Percentiles rank a stretch among this genome's conserved stretches.
phyloP scores from a whole-genome alignment of 2,329 filamentous ascomycete genomes.

The Phoma sp. region DNA sequence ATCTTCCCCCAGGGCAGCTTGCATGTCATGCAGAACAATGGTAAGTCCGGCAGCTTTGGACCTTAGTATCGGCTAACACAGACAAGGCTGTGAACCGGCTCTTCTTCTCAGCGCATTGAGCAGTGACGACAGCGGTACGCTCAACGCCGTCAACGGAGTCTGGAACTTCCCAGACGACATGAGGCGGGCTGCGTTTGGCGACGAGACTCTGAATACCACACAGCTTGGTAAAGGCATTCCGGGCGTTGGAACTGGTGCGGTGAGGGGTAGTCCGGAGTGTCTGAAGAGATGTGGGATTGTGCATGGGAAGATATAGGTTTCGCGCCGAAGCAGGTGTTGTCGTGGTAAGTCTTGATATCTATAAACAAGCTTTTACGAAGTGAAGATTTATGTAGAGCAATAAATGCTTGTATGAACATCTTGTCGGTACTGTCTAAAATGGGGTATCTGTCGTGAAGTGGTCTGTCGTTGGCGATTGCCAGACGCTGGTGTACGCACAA shows the following conservation, averaged over 20 bases:
- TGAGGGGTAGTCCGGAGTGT: slow-evolving; percentile 52
- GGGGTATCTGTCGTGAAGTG: slow-evolving; percentile 11
- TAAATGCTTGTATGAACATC: neutral
- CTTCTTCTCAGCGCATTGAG: slow-evolving; percentile 60
- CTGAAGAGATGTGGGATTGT: slow-evolving; percentile 44
- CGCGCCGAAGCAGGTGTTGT: neutral
- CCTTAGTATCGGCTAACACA: neutral
- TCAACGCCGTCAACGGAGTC: slow-evolving; percentile 56
- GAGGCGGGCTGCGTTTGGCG: slow-evolving; percentile 54
- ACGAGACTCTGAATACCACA: slow-evolving; percentile 41
- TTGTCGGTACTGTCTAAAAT: slow-evolving; percentile 3
- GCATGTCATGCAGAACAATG: slow-evolving; percentile 61
- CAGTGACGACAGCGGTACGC: slow-evolving; percentile 59
- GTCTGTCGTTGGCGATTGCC: slow-evolving; percentile 3
- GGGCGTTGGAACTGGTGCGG: slow-evolving; percentile 53
- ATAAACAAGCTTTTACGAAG: neutral
- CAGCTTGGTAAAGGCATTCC: slow-evolving; percentile 44
- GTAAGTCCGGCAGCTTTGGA: slow-evolving; percentile 36
- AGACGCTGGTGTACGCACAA: slow-evolving; percentile 14
- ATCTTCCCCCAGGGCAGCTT: slow-evolving; percentile 59
- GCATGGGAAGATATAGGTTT: slow-evolving; percentile 6
- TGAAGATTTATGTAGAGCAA: slow-evolving; percentile 7
- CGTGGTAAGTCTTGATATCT: neutral
- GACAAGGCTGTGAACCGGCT: slow-evolving; percentile 57
- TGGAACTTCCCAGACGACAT: slow-evolving; percentile 52